These are phyloP conservation scores for Mortierella sp. DNA, from an alignment of 371 early-diverging fungal genomes.

Conservation along the genomic window DNA sequence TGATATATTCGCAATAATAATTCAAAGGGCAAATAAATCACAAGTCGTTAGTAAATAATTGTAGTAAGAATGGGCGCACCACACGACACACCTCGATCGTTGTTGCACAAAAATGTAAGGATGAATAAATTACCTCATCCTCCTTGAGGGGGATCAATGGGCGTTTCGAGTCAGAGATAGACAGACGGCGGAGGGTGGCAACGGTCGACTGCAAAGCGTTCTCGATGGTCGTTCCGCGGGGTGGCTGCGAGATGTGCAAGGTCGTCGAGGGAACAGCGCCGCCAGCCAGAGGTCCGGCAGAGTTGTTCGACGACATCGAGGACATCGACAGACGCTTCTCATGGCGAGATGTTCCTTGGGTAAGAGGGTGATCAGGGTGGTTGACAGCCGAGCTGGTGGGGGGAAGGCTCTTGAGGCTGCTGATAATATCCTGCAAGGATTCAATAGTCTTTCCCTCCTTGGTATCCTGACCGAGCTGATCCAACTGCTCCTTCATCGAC, in stretches of 20 bases:
- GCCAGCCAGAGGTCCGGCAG: conserved; percentile 9
- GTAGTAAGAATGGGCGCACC: not conserved
- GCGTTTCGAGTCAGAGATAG: conserved; percentile 34
- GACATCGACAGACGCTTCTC: conserved; percentile 63
- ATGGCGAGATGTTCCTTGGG: conserved; percentile 34
- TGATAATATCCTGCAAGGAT: conserved; percentile 69
- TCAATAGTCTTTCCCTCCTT: conserved; percentile 55
- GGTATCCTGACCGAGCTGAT: conserved; percentile 18
- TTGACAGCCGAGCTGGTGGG: conserved; percentile 33
- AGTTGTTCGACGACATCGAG: conserved; percentile 21
- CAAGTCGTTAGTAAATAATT: not conserved
- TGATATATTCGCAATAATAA: conserved; percentile 4
- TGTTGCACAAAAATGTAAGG: not conserved
- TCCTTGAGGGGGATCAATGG: conserved; percentile 31
- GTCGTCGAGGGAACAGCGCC: conserved; percentile 25
- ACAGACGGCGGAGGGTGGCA: conserved; percentile 50
- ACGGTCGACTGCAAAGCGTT: conserved; percentile 47
- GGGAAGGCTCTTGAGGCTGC: conserved; percentile 66
- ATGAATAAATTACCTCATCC: conserved; percentile 24
- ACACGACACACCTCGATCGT: not conserved
- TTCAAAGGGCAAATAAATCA: not conserved
- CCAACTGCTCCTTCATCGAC: conserved; percentile 50
- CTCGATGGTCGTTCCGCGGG: conserved; percentile 38
- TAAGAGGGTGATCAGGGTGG: conserved; percentile 5
- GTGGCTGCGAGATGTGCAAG: conserved; percentile 50